Evolutionary conservation across 2,329 filamentous ascomycete genomes (phyloP), one percentile per base, ranked within the genome.

Genomic region (Diplodia intermedia): DNA sequence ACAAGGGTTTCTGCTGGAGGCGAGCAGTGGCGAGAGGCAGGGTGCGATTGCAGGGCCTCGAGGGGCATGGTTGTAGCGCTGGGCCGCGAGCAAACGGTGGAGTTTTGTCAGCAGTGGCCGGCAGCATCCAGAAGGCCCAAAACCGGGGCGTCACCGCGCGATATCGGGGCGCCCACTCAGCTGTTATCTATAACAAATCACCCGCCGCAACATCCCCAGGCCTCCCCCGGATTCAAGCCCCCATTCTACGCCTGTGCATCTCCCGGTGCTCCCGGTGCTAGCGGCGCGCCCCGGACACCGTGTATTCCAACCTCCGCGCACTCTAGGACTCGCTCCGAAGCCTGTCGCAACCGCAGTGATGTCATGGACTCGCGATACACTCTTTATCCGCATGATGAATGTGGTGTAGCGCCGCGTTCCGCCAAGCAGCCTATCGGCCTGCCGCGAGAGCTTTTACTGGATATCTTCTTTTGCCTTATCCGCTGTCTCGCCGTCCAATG

Each of bases 121-220:
- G 57, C 43, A 36, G 47, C 60, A 36, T 56, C 54, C 40, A 62
- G 40, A 62, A 20, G 57, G 57, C 38, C 38, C 14, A 50, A 29
- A 26, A 4, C 18, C 38, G 38, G 15, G 26, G 38, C 14, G 8
- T 15, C 54, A 33, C 23, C 4, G 40, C 57, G 57, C 57, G 57
- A 50, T 62, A 62, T 50, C 57, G 57, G 56, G 38, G 26, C 57
- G 57, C 57, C 57, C 40, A 62, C 14, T 62, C 33, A 33, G 26
- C 40, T 23, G 40, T 52, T 63, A 63, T 63, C 60, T 63, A n/a
- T 52, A 36, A 52, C 60, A 47, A 52, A 63, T 63, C 60, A 63
- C 29, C 18, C 57, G 40, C 57, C 40, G 2, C 40, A 12, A 36
- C 56, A 11, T 33, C 31, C 31, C 31, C 31, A 33, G 31, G 6